A percentile compares a stretch with the other conserved stretches of the same genome.
Conservation (phyloP, 2,329 filamentous ascomycete species). For the Penicillium sp. region DNA sequence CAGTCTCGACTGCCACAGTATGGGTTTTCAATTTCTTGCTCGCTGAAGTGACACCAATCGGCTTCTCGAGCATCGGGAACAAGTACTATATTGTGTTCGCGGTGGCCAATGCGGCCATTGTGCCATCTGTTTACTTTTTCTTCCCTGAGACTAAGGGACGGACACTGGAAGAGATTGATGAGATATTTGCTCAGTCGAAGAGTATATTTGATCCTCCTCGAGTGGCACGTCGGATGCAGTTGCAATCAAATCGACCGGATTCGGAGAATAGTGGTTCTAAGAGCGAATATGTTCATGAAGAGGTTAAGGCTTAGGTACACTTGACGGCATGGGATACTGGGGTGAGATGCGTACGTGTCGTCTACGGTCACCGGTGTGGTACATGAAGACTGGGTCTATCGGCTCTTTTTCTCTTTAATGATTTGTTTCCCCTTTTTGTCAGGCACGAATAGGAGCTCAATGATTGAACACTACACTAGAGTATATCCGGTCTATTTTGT, state of each 20-base stretch:
- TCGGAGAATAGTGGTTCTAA: slow-evolving; percentile 9
- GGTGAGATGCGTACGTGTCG: not conserved
- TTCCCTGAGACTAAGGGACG: slow-evolving; percentile 43
- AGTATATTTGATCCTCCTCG: slow-evolving; percentile 12
- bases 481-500: no score
- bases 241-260: slow-evolving; percentile 1
- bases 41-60: slow-evolving; percentile 39
- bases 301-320: not conserved
- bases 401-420: not conserved
- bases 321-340: not conserved
- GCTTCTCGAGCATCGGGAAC: slow-evolving; percentile 49
- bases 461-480: no score
- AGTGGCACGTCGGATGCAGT: slow-evolving; percentile 22
- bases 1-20: slow-evolving; percentile 51
- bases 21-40: slow-evolving; percentile 43
- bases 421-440: no score
- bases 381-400: not conserved
- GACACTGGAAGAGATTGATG: slow-evolving; percentile 42
- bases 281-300: not conserved
- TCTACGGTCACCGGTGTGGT: not conserved
- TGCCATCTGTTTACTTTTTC: slow-evolving; percentile 39
- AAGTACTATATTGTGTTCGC: slow-evolving; percentile 48
- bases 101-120: slow-evolving; percentile 36
- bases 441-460: no score
- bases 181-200: slow-evolving; percentile 38